Percentiles rank a stretch among this genome's conserved stretches.
phyloP scores from a whole-genome alignment of 176 grass and related monocot genomes.

The Cenchrus fungigraminus region DNA sequence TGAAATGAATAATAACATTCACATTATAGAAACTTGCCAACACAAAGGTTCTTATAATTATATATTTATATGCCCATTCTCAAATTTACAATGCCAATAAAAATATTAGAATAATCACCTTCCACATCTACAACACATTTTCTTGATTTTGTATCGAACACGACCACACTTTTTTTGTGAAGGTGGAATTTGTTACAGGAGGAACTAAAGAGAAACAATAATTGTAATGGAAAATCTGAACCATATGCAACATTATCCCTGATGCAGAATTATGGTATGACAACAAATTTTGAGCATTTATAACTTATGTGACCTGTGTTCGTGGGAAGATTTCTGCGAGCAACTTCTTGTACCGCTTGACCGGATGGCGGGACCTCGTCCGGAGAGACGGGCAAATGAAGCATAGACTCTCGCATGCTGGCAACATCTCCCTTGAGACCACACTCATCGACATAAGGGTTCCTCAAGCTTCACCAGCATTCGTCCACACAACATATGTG shows the following conservation, averaged over 20 bases:
- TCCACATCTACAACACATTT: background rate
- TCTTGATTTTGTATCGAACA: no score
- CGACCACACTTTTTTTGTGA: no score
- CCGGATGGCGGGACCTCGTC: constrained; percentile 79
- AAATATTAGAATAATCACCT: background rate
- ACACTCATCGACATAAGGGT: constrained; percentile 61
- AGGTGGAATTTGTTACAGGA: background rate
- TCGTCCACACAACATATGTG: constrained; percentile 3
- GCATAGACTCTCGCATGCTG: constrained; percentile 74
- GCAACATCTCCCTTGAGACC: constrained; percentile 63
- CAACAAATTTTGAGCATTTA: background rate
- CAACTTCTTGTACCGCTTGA: constrained; percentile 90
- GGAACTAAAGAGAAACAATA: background rate
- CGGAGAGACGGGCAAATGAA: constrained; percentile 80
- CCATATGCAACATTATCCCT: background rate
- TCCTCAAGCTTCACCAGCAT: constrained; percentile 24
- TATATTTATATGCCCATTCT: background rate
- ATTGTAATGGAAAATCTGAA: background rate
- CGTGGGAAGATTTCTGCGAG: constrained; percentile 82
- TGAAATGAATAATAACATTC: constrained; percentile 35
- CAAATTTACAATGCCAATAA: background rate
- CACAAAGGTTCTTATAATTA: background rate
- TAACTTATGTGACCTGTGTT: constrained; percentile 54
- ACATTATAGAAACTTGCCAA: background rate
- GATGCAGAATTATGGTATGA: background rate